Evolutionary conservation across 1,284 basidiomycete species (phyloP), one percentile per base, ranked within the genome.

Genomic region (Boletus sp.): DNA sequence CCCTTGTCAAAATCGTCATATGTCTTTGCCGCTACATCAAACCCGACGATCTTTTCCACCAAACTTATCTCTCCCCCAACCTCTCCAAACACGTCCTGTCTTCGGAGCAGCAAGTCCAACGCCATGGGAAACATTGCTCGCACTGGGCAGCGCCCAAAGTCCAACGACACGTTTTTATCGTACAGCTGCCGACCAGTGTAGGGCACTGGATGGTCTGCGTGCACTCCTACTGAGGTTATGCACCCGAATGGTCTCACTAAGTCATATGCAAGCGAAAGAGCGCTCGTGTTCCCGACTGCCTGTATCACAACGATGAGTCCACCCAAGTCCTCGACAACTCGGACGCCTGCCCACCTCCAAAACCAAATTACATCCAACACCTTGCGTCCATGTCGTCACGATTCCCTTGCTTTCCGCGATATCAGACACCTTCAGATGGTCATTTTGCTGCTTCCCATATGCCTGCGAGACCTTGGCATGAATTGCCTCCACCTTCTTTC

Each of bases 91-190:
- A 88, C 72, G 55, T 87, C 82, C 59, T 84, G 84, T 30, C 81
- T 70, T 57, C 80, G 79, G 35, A 82, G 70, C 68, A 94, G 68
- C 19, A 93, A 67, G 58, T 85, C 80, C 33, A 88, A 73, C 0
- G 88, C 89, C 46, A 80, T 68, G 2, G 82, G 82, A 56, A 91
- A 85, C 75, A 91, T 83, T 1, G 85, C 81, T 13, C 84, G 77
- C 7, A 90, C 91, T 14, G 90, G 91, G 61, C 92, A 95, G 14
- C 92, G 77, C 8, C 92, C 93, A 62, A 92, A 93, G 57, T 88
- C 83, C 45, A 90, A 71, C 2, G 82, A 84, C 5, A 86, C 75
- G 61, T 93, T 94, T 69, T 93, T 92, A 69, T 82, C 76, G 67
- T 94, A 95, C 35, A 90, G 65, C 37, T 82, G 71, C 8, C 72